Evolutionary conservation across 2,329 filamentous ascomycete genomes (phyloP), one percentile per base, ranked within the genome.

Genomic region (Colletotrichum abscissum): DNA sequence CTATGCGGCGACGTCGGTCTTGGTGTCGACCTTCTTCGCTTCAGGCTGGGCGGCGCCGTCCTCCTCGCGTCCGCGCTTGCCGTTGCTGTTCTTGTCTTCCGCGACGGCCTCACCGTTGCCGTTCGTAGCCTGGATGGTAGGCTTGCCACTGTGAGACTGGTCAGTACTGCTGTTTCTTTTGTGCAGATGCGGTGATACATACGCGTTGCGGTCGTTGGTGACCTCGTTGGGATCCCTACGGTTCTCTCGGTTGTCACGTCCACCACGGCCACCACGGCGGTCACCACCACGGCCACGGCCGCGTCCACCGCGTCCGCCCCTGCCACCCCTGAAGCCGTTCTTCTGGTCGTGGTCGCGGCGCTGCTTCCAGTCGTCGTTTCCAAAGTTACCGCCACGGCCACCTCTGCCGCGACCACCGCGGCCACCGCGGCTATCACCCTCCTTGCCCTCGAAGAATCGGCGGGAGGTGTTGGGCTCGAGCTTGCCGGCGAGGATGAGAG

Each of bases 401-500:
- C 82, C 82, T 26, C 80, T 79, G 57, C 82, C 80, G 49, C 82
- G 83, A 30, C 82, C 81, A 33, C 82, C 81, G 35, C 79, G 78
- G 24, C 62, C 62, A 49, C 79, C 77, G 42, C 76, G 74, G 38
- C 77, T 76, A 57, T 67, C 68, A 19, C 77, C 77, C 38, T 85
- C 83, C 72, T 78, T 82, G 70, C 88, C 88, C 79, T 89, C 88
- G 74, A 82, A 90, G 79, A 89, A 89, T 74, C 81, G 82, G 19
- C 79, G 79, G 75, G 78, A 81, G 60, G 80, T 81, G 78, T 86
- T 90, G 74, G 92, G 90, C 80, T 91, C 86, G 60, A 95, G 86
- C 79, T 91, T 91, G 73, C 94, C 94, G 56, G 91, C 88, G 77
- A 90, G 88, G 78, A 96, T 95, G 49, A 93, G 89, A 67, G 91